A percentile compares a stretch with the other conserved stretches of the same genome.
Conservation (phyloP, 495 filamentous ascomycete genomes). For the Lasiosphaeris hirsuta region DNA sequence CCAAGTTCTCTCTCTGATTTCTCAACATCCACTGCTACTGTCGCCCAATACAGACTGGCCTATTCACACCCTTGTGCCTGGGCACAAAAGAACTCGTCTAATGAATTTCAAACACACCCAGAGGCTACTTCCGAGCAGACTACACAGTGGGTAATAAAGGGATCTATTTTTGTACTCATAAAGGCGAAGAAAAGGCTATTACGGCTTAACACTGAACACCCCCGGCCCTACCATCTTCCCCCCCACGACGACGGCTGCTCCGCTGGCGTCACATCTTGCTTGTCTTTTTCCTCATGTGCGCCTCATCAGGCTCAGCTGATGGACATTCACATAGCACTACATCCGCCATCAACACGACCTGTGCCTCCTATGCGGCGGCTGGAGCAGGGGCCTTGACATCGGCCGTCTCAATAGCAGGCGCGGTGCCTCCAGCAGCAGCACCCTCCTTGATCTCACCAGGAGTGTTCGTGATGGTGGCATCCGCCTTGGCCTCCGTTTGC, state of each 20-base stretch:
- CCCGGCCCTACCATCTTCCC: neutral
- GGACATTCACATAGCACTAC: no score
- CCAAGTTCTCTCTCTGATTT: no score
- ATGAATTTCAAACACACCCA: no score
- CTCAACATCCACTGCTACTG: no score
- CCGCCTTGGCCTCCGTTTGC: slow-evolving; percentile 28
- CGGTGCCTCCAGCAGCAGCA: slow-evolving; percentile 15
- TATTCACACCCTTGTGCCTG: no score
- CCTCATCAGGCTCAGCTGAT: no score
- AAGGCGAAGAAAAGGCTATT: neutral
- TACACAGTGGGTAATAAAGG: neutral
- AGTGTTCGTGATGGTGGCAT: slow-evolving; percentile 20
- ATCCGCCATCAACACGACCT: no score
- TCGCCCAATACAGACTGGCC: no score
- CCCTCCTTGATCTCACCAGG: slow-evolving; percentile 24
- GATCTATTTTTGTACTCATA: slow-evolving; percentile 13
- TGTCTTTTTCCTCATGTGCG: no score
- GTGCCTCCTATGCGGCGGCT: slow-evolving; percentile 24
- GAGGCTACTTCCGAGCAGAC: no score
- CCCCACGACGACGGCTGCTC: neutral
- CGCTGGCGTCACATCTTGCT: no score
- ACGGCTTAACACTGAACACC: neutral
- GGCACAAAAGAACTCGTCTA: no score
- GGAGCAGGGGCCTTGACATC: slow-evolving; percentile 33
- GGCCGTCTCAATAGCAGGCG: slow-evolving; percentile 9